Evolutionary conservation across 2,329 filamentous ascomycete genomes (phyloP), one percentile per base, ranked within the genome.

Genomic region (Aspergillus latus): DNA sequence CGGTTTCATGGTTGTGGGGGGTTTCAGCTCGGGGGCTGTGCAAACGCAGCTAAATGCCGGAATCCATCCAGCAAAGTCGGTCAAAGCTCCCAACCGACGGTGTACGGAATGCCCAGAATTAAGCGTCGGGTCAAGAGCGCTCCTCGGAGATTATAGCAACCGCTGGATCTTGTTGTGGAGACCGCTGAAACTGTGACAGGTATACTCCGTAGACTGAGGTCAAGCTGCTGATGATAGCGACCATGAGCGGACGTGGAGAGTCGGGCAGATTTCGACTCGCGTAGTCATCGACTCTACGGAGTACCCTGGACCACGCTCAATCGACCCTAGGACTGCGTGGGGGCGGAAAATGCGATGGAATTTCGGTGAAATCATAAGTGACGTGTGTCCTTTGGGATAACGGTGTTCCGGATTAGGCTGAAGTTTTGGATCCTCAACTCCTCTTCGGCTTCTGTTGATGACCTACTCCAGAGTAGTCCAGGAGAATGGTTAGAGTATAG

Each of bases 1-100:
- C 40, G 10, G 52, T 48, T 54, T 56, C 52, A 56, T 58, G 57
- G 21, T 48, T 59, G 37, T 29, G 15, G 54, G 26, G 26, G 11
- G 60, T 56, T 59, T 62, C 62, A 66, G 65, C 64, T 65, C 58
- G 56, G 66, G 67, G 66, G 66, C 66, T 69, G 66, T 69, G 66
- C 65, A 65, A 53, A 60, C 50, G 39, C 37, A 52, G 55, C 56
- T 58, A 53, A 43, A 15, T 30, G 48, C 29, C 26, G 45, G 58
- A 52, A 49, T 57, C 58, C 56, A 52, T 52, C 30, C 11, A 37
- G 54, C 43, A 45, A 13, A 36, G 46, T 49, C 46, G 16, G 30
- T 37, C 46, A 49, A 34, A 37, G n/a, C 30, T 49, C 16, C 46
- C 36, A 16, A 37, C 39, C 10, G 29, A 21, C 26, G 16, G 34